Percentiles rank a stretch among this genome's conserved stretches.
Conservation (phyloP, 2,329 filamentous ascomycete species). For the Fusarium penzigii region DNA sequence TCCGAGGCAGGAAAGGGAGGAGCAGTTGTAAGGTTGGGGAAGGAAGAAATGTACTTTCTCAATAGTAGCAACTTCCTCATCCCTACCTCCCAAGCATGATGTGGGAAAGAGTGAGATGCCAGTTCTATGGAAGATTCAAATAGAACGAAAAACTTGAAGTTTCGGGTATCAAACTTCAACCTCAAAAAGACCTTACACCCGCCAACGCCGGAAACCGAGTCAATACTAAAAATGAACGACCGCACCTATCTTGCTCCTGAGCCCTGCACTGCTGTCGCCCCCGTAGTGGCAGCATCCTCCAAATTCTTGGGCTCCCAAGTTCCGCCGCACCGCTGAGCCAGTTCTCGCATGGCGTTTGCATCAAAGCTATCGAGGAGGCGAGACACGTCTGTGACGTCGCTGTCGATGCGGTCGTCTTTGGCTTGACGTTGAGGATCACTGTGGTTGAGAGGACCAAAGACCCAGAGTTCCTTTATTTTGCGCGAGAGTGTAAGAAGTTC, state of each 20-base stretch:
- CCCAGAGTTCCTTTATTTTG: conserved; percentile 48
- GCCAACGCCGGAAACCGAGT: background rate
- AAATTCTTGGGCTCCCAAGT: conserved; percentile 35
- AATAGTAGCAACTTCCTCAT: background rate
- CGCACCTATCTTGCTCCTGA: conserved; percentile 9
- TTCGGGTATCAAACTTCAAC: background rate
- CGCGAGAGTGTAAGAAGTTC: conserved; percentile 46
- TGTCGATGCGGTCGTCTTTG: conserved; percentile 39
- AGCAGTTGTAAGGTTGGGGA: background rate
- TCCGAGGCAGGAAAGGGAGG: background rate
- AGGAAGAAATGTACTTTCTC: background rate
- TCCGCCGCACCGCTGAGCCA: conserved; percentile 40
- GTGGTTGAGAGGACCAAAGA: conserved; percentile 44
- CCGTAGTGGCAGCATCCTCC: conserved; percentile 1
- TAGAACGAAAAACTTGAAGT: background rate
- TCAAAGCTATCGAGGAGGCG: conserved; percentile 39
- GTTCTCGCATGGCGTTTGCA: conserved; percentile 31
- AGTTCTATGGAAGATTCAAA: too few relatives aligned
- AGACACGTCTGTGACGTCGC: conserved; percentile 37
- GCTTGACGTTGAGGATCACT: conserved; percentile 37
- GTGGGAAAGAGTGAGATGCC: too few relatives aligned
- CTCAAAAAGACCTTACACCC: background rate
- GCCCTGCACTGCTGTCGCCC: conserved; percentile 3
- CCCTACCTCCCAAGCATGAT: too few relatives aligned
- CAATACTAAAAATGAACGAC: background rate